Conservation (phyloP, 495 filamentous ascomycete species). For the Lasiosphaeria ovina region DNA sequence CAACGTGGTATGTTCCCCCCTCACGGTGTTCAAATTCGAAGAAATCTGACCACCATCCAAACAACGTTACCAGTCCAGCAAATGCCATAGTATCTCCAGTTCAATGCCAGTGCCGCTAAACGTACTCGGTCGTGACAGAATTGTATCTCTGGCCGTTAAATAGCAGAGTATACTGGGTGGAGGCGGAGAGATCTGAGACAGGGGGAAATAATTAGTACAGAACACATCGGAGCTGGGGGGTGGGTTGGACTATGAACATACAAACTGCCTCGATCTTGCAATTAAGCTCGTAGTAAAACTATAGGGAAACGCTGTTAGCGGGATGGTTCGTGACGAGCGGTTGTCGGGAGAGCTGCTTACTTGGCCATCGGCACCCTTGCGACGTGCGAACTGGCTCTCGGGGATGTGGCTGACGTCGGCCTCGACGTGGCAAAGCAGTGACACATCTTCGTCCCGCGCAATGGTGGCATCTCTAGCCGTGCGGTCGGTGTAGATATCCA, state of each 20-base stretch:
- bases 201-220: not conserved
- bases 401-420: constrained; percentile 34
- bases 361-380: constrained; percentile 28
- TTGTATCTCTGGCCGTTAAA: constrained; percentile 31
- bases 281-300: constrained; percentile 28
- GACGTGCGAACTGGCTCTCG: constrained; percentile 19
- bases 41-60: no score
- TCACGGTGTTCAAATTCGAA: no score
- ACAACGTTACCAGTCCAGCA: no score
- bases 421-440: constrained; percentile 26
- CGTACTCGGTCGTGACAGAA: constrained; percentile 36
- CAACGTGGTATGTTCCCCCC: no score
- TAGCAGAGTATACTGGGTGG: constrained; percentile 36
- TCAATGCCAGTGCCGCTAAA: constrained; percentile 11
- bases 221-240: not conserved
- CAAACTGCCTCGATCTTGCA: constrained; percentile 34
- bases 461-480: constrained; percentile 23
- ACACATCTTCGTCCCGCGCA: constrained; percentile 25
- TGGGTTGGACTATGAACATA: constrained; percentile 4
- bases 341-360: not conserved
- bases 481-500: constrained; percentile 29
- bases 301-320: not conserved
- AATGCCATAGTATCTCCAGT: no score
- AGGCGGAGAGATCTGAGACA: constrained; percentile 29
- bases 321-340: not conserved